Evolutionary conservation across 2,329 filamentous ascomycete species (phyloP), one percentile per base, ranked within the genome.

Genomic region (Aspergillus uvarum): DNA sequence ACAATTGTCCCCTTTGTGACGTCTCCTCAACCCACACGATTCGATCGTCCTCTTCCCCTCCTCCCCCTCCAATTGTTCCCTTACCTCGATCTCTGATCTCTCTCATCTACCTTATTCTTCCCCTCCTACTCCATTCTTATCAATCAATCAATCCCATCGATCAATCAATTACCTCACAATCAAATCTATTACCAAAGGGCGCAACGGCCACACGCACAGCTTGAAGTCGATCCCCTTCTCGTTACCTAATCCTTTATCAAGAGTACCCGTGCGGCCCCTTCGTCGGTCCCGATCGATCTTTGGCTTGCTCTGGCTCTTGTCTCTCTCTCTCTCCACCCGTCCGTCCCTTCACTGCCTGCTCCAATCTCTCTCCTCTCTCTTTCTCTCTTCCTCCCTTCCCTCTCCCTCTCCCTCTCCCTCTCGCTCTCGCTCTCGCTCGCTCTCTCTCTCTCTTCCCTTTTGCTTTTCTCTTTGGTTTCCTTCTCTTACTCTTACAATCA

Each of bases 261-360:
- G 32, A 24, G 47, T 62, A 62, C 63, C 63, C 61, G 65, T 64
- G 62, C 67, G 53, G 61, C 59, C 59, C 60, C 59, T 59, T 56
- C 49, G 58, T 53, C 56, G 55, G 56, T 52, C 57, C 60, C 65
- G 63, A 61, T 63, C 63, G 59, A 63, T 65, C 63, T 59, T 60
- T 44, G 38, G 38, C 38, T 16, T 44, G 38, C 38, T 44, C 16
- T 44, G 38, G 38, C 38, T 44, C n/a, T 44, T 14, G 10, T 38
- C 11, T 38, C 14, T 44, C 59, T 56, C 55, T 54, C 62, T 59
- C 59, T 64, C 58, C 61, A 62, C 56, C 55, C n/a, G 11, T 54
- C 47, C 31, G 38, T 51, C 50, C 48, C 50, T 54, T 48, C 55
- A 54, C 50, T 56, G 56, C 63, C 62, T 65, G 58, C 60, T 67